Percentiles rank a stretch among this genome's conserved stretches.
Evolutionary conservation across 495 filamentous ascomycete genomes (phyloP).

Genomic region (Aspergillus biplanus): DNA sequence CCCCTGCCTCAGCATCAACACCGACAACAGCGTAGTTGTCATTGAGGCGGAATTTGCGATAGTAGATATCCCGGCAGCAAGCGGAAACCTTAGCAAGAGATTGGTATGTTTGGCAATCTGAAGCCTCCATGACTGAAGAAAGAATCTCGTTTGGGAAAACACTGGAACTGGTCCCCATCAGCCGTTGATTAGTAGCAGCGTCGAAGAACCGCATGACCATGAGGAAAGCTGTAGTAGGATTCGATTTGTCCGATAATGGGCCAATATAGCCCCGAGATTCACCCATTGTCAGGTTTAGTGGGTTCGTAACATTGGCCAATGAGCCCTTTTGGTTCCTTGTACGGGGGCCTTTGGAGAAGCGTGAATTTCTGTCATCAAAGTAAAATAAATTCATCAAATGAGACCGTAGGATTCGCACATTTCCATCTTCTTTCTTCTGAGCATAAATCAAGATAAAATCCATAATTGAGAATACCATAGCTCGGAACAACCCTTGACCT

Average conservation of each 20-base stretch:
- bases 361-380: constrained; percentile 21
- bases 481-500: constrained; percentile 19
- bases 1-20: not conserved
- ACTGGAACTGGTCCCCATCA: constrained; percentile 10
- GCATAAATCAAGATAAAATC: constrained; percentile 24
- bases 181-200: constrained; percentile 9
- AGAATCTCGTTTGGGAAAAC: constrained; percentile 25
- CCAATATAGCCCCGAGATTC: constrained; percentile 1
- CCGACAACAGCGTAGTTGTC: constrained; percentile 24
- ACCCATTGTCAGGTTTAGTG: not conserved
- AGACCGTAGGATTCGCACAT: constrained; percentile 16
- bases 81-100: constrained; percentile 18
- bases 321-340: not conserved
- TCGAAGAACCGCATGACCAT: constrained; percentile 23
- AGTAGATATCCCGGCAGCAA: constrained; percentile 15
- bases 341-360: constrained; percentile 17
- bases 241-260: not conserved
- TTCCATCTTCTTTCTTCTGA: not conserved
- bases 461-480: constrained; percentile 26
- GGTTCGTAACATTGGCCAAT: not conserved
- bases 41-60: constrained; percentile 19
- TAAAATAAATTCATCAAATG: constrained; percentile 20
- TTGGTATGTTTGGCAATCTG: constrained; percentile 21
- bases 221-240: not conserved
- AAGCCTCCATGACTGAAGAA: constrained; percentile 20